A percentile compares a stretch with the other conserved stretches of the same genome.
These are phyloP conservation scores for Amniculicola lignicola DNA, from an alignment of 495 filamentous ascomycete species.

Conservation along the genomic window DNA sequence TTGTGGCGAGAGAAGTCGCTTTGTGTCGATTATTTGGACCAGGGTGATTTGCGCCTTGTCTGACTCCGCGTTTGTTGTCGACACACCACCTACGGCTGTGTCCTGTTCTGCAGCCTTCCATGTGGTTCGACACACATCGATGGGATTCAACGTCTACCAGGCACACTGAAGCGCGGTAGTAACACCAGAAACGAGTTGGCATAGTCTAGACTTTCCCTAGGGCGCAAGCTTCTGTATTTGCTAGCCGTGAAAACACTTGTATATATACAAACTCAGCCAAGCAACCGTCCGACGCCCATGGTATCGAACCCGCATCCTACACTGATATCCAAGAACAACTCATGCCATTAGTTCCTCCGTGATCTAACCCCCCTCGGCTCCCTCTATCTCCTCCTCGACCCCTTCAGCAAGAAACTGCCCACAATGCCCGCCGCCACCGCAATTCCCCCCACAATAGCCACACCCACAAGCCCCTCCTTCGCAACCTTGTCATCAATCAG, in stretches of 20 bases:
- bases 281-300: too few species aligned
- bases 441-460: conserved; percentile 93
- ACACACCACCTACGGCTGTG: neutral
- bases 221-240: too few species aligned
- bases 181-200: too few species aligned
- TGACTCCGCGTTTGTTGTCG: conserved; percentile 22
- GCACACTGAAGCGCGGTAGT: too few species aligned
- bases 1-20: neutral
- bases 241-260: too few species aligned
- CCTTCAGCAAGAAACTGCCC: conserved; percentile 77
- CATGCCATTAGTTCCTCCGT: too few species aligned
- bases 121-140: conserved; percentile 5
- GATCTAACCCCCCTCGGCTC: too few species aligned
- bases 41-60: conserved; percentile 7
- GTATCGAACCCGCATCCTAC: too few species aligned
- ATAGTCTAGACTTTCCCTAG: too few species aligned
- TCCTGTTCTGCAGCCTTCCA: conserved; percentile 15
- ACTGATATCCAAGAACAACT: too few species aligned
- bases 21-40: neutral
- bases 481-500: conserved; percentile 95
- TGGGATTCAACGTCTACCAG: too few species aligned
- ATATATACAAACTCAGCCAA: too few species aligned
- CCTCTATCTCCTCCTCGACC: conserved; percentile 54
- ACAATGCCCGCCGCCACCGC: conserved; percentile 92
- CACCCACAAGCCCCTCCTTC: conserved; percentile 87